Evolutionary conservation across 176 grass and related monocot genomes (phyloP).

Genomic region (Avena insularis): DNA sequence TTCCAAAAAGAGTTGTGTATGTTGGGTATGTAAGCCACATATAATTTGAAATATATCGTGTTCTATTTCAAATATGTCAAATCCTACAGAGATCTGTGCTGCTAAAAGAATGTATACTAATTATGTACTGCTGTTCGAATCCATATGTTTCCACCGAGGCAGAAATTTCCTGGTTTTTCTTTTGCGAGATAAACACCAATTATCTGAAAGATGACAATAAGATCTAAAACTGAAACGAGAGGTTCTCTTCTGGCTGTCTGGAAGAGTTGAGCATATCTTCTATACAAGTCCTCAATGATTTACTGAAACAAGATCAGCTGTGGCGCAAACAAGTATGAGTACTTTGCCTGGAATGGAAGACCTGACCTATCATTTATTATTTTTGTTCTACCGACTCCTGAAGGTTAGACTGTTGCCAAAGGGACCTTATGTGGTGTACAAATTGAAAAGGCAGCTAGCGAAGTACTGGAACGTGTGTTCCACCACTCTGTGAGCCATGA

Average conservation of each 20-base stretch:
- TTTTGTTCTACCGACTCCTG: background rate
- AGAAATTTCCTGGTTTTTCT: background rate
- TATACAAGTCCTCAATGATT: background rate
- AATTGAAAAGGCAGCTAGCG: background rate
- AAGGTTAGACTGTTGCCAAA: background rate
- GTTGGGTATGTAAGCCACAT: background rate
- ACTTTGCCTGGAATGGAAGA: constrained; percentile 12
- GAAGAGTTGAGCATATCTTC: constrained; percentile 15
- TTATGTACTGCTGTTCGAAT: constrained; percentile 15
- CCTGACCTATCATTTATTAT: background rate
- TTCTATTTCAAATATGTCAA: constrained; percentile 10
- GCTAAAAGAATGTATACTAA: background rate
- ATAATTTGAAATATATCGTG: constrained; percentile 8
- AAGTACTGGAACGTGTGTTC: background rate
- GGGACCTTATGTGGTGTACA: background rate
- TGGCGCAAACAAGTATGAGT: background rate
- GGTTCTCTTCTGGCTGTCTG: background rate
- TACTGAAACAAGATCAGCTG: background rate
- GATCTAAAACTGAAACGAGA: background rate
- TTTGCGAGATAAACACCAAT: background rate
- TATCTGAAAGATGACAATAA: background rate
- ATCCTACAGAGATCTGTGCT: background rate
- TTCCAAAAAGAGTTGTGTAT: constrained; percentile 9
- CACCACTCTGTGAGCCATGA: background rate
- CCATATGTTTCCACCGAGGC: background rate